Evolutionary conservation across 140 eudicot genomes (phyloP).

Genomic region (Flaveria floridana): DNA sequence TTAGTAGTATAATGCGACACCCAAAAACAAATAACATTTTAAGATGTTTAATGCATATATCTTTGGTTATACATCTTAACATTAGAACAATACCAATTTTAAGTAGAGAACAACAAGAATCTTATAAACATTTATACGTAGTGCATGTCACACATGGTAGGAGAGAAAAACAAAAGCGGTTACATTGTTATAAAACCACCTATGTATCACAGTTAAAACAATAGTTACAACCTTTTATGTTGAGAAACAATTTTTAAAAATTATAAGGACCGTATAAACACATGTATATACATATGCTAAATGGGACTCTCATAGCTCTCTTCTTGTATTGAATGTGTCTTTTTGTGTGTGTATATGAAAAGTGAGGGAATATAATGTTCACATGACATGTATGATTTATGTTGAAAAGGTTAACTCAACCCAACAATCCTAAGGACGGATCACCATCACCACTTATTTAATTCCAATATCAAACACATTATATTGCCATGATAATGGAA

Average conservation of each 20-base stretch:
- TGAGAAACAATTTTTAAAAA: not conserved
- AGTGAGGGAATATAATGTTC: conserved; percentile 17
- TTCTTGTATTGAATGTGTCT: too few relatives aligned
- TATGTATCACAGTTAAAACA: not conserved
- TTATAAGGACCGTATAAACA: not conserved
- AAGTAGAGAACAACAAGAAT: not conserved
- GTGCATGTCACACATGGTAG: not conserved
- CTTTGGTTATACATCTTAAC: not conserved
- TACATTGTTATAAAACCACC: not conserved
- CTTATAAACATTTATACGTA: not conserved
- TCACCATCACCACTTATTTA: conserved; percentile 26
- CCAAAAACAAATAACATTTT: not conserved
- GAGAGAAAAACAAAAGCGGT: not conserved
- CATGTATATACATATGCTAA: not conserved
- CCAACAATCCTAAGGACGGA: conserved; percentile 24
- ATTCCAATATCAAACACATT: conserved; percentile 30
- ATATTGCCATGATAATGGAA: conserved; percentile 34
- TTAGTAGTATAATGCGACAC: conserved; percentile 1
- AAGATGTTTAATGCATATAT: not conserved
- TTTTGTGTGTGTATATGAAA: conserved; percentile 22
- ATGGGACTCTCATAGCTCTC: too few relatives aligned
- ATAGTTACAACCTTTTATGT: not conserved
- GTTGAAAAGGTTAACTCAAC: conserved; percentile 28
- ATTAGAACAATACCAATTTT: not conserved
- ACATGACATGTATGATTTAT: conserved; percentile 14